Evolutionary conservation across 2,329 filamentous ascomycete species (phyloP), one percentile per base, ranked within the genome.

Genomic region (Dothistroma pini): DNA sequence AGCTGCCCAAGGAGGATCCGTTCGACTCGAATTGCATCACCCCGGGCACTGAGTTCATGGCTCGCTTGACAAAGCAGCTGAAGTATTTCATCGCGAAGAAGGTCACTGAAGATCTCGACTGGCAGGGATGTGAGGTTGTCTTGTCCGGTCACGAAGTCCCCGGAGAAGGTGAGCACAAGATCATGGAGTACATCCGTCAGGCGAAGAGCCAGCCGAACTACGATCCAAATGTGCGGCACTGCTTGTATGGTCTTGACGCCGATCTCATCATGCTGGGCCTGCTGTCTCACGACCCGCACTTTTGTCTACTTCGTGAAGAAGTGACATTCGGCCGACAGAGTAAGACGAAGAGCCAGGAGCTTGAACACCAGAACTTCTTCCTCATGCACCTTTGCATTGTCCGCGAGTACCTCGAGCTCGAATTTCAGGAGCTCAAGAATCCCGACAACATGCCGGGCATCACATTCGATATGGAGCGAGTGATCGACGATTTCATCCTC

Each of bases 11-110:
- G 73, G 93, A 97, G 74, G 91, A 93, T 63, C 86, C 95, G 1
- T 99, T 99, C 74, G 95, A 99, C 81, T 97, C 93, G 81, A 99
- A 99, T 77, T 97, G 95, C 76, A 99, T 99, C 71, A 99, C 95
- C 6, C 95, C 95, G 32, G 95, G 90, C 80, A 99, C 95, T 35
- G 91, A 90, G 69, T 99, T 99, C 77, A 99, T 99, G 95, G 92
- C 93, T 52, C 96, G 93, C 77, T 83, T 99, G 70, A 96, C 95
- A 5, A 84, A 87, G 69, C 96, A 99, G 77, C 81, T 99, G 66
- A 96, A 96, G 77, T 99, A 99, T 76, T 99, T 99, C 77, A 89
- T 99, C 81, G 96, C 91, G 81, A 99, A 99, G 79, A 99, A 99
- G 78, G 88, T 99, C 11, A 95, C 92, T 2, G 93, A 99, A 76